These are phyloP conservation scores for Puccinia novopanici DNA, from an alignment of 1,284 basidiomycete genomes.

Conservation along the genomic window DNA sequence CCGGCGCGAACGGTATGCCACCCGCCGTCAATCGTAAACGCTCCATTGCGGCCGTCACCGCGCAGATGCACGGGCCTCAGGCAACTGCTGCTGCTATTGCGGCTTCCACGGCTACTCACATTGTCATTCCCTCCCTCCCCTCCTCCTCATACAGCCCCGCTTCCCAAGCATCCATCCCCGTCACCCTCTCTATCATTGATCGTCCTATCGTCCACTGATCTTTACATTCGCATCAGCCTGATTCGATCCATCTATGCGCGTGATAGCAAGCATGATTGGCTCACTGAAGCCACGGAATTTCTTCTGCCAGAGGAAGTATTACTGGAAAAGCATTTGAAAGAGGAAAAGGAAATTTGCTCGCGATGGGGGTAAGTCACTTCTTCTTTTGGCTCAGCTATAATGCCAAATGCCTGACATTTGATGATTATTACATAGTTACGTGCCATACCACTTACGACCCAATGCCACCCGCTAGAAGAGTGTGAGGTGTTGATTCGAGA, in stretches of 20 bases:
- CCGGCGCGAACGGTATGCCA: constrained; percentile 52
- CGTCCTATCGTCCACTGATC: constrained; percentile 57
- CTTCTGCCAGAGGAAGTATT: constrained; percentile 56
- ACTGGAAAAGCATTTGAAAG: constrained; percentile 56
- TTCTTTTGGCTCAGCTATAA: background rate
- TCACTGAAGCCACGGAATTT: constrained; percentile 52
- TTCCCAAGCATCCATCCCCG: constrained; percentile 55
- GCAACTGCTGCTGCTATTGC: constrained; percentile 28
- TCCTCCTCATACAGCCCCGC: constrained; percentile 57
- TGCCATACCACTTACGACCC: constrained; percentile 54
- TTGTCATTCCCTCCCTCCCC: constrained; percentile 56
- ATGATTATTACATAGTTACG: constrained; percentile 15
- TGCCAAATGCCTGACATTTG: background rate
- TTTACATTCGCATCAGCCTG: constrained; percentile 57
- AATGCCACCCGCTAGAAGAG: constrained; percentile 55
- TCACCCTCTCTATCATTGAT: constrained; percentile 57
- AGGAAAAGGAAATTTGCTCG: constrained; percentile 60
- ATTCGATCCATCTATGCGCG: constrained; percentile 58
- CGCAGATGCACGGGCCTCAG: constrained; percentile 52
- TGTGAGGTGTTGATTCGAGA: constrained; percentile 56
- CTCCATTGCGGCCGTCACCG: constrained; percentile 54
- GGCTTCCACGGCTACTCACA: constrained; percentile 55
- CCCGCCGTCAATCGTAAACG: constrained; percentile 54
- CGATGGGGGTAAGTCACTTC: constrained; percentile 58
- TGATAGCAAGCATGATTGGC: constrained; percentile 53